phyloP scores from a whole-genome alignment of 768 basidiomycete species.

The Scleroderma bovista region DNA sequence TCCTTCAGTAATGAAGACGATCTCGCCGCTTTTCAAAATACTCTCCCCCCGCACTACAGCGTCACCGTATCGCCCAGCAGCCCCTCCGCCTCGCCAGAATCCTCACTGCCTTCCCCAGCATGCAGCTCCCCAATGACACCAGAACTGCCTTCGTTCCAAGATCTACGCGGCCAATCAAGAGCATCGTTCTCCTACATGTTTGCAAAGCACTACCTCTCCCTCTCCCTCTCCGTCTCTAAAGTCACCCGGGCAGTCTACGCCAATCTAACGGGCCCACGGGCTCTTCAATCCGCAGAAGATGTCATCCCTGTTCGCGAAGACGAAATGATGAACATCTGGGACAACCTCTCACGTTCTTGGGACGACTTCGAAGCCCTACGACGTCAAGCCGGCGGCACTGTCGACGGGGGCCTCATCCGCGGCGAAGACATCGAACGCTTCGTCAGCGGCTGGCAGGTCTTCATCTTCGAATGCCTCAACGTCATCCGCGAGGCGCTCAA shows the following conservation, averaged over 20 bases:
- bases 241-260: slow-evolving; percentile 76
- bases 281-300: slow-evolving; percentile 50
- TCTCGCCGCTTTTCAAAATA: slow-evolving; percentile 63
- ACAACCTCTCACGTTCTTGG: slow-evolving; percentile 76
- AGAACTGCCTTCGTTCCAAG: slow-evolving; percentile 19
- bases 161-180: slow-evolving; percentile 21
- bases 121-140: slow-evolving; percentile 18
- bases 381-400: slow-evolving; percentile 34
- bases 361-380: slow-evolving; percentile 71
- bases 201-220: slow-evolving; percentile 54
- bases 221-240: slow-evolving; percentile 69
- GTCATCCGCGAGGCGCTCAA: slow-evolving; percentile 81
- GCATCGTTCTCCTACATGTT: slow-evolving; percentile 44
- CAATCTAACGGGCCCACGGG: slow-evolving; percentile 73
- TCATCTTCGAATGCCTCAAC: slow-evolving; percentile 89
- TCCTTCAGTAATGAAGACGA: slow-evolving; percentile 65
- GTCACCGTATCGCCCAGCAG: slow-evolving; percentile 21
- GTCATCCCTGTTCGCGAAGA: slow-evolving; percentile 53
- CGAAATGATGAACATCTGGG: slow-evolving; percentile 77
- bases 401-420: slow-evolving; percentile 31
- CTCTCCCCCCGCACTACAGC: slow-evolving; percentile 41
- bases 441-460: slow-evolving; percentile 86
- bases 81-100: slow-evolving; percentile 27
- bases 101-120: slow-evolving; percentile 30
- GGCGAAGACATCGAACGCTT: slow-evolving; percentile 59